These are phyloP conservation scores for Populus hybrid DNA, from an alignment of 441 rosid species.

Conservation along the genomic window DNA sequence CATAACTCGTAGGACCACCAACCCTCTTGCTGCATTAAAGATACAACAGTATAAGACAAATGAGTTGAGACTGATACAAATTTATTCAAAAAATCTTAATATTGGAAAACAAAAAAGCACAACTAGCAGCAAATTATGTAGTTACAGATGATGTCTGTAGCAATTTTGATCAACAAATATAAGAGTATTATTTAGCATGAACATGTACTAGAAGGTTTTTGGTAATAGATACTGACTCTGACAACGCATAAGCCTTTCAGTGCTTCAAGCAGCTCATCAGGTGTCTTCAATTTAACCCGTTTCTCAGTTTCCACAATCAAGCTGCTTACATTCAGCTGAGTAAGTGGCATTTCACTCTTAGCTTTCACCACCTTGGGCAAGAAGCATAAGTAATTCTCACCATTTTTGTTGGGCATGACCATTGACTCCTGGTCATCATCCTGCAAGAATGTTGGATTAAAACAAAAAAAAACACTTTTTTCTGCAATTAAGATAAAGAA, in stretches of 20 bases:
- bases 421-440: constrained; percentile 78
- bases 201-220: constrained; percentile 7
- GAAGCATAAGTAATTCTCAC: constrained; percentile 57
- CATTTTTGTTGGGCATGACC: constrained; percentile 62
- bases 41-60: neutral
- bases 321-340: constrained; percentile 59
- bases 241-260: constrained; percentile 57
- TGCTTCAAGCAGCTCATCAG: constrained; percentile 82
- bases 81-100: neutral
- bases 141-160: neutral
- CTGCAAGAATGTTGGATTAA: constrained; percentile 31
- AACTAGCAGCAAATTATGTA: neutral
- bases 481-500: neutral
- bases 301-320: constrained; percentile 78
- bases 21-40: constrained; percentile 79
- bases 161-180: neutral
- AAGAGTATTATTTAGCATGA: neutral
- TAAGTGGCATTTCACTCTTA: constrained; percentile 42
- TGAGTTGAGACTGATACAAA: neutral
- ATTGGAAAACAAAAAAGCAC: neutral
- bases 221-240: constrained; percentile 44
- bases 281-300: constrained; percentile 70
- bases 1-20: constrained; percentile 99
- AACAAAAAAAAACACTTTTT: neutral
- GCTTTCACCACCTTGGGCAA: constrained; percentile 79